Evolutionary conservation across 2,329 filamentous ascomycete species (phyloP).

Genomic region (Calonectria pseudoturangicola): DNA sequence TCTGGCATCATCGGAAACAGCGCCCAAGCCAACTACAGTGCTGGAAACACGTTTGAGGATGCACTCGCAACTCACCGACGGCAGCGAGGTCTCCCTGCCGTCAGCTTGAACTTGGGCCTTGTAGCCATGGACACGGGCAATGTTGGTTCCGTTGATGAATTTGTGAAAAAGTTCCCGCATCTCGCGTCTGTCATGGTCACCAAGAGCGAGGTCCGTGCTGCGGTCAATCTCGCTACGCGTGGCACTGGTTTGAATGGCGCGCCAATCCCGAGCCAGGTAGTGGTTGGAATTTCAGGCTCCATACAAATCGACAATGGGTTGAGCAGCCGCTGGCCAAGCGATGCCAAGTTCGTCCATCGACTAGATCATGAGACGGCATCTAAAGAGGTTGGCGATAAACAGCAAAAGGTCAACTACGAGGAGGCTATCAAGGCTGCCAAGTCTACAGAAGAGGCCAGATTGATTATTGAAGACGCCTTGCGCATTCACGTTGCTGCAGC

Average conservation of each 20-base stretch:
- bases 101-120: conserved; percentile 8
- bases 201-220: conserved; percentile 4
- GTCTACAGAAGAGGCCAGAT: neutral
- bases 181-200: conserved; percentile 13
- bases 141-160: neutral
- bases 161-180: conserved; percentile 1
- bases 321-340: conserved; percentile 7
- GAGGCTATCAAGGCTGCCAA: neutral
- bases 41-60: conserved; percentile 12
- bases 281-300: conserved; percentile 1
- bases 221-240: neutral
- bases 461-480: conserved; percentile 8
- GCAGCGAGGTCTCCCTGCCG: neutral
- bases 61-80: neutral
- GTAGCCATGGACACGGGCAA: conserved; percentile 13
- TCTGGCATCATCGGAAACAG: conserved; percentile 7
- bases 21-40: conserved; percentile 1
- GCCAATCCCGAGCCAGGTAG: neutral
- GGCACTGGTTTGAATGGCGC: neutral
- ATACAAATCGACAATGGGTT: neutral
- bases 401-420: neutral
- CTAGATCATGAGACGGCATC: neutral
- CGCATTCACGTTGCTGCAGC: neutral
- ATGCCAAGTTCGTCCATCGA: conserved; percentile 7
- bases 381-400: neutral